phyloP scores from a whole-genome alignment of 2,329 filamentous ascomycete species.

The Lachnellula arida region DNA sequence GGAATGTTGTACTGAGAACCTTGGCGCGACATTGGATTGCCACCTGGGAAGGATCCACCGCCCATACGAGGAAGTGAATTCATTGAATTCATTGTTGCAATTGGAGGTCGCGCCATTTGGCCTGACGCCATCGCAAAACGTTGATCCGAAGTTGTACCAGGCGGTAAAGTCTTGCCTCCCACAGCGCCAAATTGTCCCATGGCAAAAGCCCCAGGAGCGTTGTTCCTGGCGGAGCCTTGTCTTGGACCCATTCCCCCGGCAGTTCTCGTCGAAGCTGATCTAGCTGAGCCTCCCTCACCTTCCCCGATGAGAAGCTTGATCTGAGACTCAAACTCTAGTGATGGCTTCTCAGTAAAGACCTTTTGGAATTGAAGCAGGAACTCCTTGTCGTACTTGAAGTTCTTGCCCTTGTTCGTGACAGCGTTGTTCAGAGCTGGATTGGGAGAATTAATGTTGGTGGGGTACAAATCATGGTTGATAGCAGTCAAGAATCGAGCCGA shows the following conservation, averaged over 20 bases:
- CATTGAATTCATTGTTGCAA: constrained; percentile 44
- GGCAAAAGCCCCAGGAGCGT: constrained; percentile 45
- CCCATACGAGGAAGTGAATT: constrained; percentile 57
- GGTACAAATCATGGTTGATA: constrained; percentile 75
- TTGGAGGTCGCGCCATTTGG: constrained; percentile 43
- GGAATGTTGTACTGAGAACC: constrained; percentile 54
- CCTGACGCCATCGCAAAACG: constrained; percentile 64
- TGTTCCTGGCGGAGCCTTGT: constrained; percentile 48
- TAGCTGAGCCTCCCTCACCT: constrained; percentile 55
- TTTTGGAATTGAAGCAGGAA: constrained; percentile 96
- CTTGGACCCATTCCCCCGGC: constrained; percentile 45
- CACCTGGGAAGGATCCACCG: constrained; percentile 55
- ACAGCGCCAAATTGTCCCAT: constrained; percentile 68
- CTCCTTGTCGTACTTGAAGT: constrained; percentile 90
- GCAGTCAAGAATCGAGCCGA: constrained; percentile 84
- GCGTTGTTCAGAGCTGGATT: constrained; percentile 86
- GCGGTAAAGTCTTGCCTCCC: constrained; percentile 58
- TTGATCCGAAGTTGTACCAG: constrained; percentile 72
- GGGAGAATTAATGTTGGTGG: constrained; percentile 76
- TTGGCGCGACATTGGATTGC: constrained; percentile 59
- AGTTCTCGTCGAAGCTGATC: constrained; percentile 60
- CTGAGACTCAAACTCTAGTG: constrained; percentile 85
- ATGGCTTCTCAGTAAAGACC: constrained; percentile 96
- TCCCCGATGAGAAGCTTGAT: constrained; percentile 86
- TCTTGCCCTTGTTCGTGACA: constrained; percentile 71